Conservation (phyloP, 2,329 filamentous ascomycete species). For the Penicillium sp. region DNA sequence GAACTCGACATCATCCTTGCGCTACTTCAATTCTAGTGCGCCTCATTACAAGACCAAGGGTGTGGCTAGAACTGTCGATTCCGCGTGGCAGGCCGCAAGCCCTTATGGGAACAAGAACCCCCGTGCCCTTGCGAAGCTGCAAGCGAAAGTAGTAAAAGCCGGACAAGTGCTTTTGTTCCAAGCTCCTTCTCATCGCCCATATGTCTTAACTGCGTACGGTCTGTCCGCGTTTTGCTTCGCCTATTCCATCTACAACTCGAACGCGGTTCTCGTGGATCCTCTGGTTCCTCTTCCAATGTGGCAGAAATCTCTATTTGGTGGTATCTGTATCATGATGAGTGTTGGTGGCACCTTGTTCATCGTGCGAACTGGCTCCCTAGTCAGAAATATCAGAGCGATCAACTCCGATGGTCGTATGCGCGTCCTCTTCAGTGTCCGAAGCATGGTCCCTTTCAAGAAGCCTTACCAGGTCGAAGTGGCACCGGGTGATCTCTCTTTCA, state of each 20-base stretch:
- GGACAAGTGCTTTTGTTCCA: constrained; percentile 62
- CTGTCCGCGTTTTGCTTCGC: constrained; percentile 55
- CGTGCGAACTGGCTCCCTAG: constrained; percentile 56
- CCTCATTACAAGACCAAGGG: constrained; percentile 22
- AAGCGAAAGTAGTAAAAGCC: constrained; percentile 37
- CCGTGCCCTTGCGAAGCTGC: constrained; percentile 46
- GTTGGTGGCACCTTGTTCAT: constrained; percentile 61
- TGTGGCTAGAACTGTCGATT: constrained; percentile 10
- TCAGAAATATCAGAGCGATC: constrained; percentile 58
- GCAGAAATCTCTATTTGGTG: constrained; percentile 58
- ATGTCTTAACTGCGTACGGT: constrained; percentile 59
- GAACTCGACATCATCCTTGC: constrained; percentile 22
- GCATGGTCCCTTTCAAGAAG: constrained; percentile 39
- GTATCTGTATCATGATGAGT: constrained; percentile 59
- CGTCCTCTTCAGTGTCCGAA: constrained; percentile 38
- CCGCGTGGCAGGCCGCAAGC: constrained; percentile 13
- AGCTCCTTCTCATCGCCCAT: constrained; percentile 62
- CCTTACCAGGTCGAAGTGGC: constrained; percentile 33
- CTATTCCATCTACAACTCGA: constrained; percentile 53
- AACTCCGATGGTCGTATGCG: constrained; percentile 30
- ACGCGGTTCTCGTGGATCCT: constrained; percentile 49
- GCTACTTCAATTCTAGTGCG: constrained; percentile 32
- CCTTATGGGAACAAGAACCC: constrained; percentile 11
- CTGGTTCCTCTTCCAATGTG: constrained; percentile 55
- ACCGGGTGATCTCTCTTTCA: constrained; percentile 21